A percentile compares a stretch with the other conserved stretches of the same genome.
phyloP scores from a whole-genome alignment of 345 rosid species.

The Salix koriyanagi region DNA sequence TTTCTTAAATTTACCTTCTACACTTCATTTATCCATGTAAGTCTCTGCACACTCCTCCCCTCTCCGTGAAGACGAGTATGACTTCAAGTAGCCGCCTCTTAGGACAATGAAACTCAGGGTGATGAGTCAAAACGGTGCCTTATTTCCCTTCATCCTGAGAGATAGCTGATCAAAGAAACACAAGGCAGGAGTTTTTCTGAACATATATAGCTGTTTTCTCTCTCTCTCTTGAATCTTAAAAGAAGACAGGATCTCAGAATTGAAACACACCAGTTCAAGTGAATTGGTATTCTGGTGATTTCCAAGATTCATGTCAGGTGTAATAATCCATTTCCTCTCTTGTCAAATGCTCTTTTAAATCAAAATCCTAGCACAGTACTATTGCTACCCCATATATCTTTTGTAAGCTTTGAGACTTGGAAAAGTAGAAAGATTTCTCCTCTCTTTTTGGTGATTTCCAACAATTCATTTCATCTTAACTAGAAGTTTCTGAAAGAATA shows the following conservation, averaged over 20 bases:
- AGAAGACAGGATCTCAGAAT: conserved; percentile 6
- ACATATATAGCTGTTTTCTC: neutral
- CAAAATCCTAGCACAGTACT: neutral
- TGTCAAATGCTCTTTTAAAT: conserved; percentile 2
- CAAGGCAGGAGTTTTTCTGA: neutral
- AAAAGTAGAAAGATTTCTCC: neutral
- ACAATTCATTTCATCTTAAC: neutral
- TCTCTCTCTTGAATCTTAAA: neutral
- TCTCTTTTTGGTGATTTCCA: neutral
- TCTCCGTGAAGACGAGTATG: conserved; percentile 3
- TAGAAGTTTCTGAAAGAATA: neutral
- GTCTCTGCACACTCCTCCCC: neutral
- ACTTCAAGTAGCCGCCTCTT: conserved; percentile 40
- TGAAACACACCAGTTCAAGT: neutral
- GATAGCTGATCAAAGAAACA: neutral
- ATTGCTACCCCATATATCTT: neutral
- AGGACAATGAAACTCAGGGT: conserved; percentile 18
- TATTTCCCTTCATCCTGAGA: conserved; percentile 8
- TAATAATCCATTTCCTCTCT: conserved; percentile 1
- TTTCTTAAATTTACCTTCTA: conserved; percentile 3
- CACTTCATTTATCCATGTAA: neutral
- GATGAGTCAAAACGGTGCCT: conserved; percentile 22
- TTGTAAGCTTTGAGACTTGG: neutral
- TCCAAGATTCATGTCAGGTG: neutral
- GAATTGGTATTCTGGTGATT: conserved; percentile 6